Conservation (phyloP, 2,329 filamentous ascomycete genomes). For the Neonectria ditissima region DNA sequence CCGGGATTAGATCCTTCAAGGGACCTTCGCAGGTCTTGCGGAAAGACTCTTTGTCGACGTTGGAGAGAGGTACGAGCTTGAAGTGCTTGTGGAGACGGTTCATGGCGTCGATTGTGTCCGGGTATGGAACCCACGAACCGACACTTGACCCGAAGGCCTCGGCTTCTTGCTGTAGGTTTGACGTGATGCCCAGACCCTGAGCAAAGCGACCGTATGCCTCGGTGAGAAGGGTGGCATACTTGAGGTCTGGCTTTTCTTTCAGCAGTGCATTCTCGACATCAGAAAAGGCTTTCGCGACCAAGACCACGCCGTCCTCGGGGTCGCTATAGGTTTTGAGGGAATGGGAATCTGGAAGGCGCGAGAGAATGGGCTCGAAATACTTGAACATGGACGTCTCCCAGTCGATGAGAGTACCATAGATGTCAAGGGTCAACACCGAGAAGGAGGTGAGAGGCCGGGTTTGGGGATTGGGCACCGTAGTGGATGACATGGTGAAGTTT, state of each 20-base stretch:
- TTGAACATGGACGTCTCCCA: conserved; percentile 76
- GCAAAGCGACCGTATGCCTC: conserved; percentile 34
- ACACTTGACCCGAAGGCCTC: conserved; percentile 57
- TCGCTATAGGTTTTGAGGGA: conserved; percentile 61
- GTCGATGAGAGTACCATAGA: conserved; percentile 84
- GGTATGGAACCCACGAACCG: conserved; percentile 67
- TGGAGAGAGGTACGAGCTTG: conserved; percentile 71
- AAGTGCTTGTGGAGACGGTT: conserved; percentile 60
- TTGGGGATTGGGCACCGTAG: conserved; percentile 1
- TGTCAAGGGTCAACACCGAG: conserved; percentile 75
- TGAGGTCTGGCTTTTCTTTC: conserved; percentile 3
- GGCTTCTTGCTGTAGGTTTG: neutral
- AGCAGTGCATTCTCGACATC: neutral
- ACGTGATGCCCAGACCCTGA: conserved; percentile 27
- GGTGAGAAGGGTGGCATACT: neutral
- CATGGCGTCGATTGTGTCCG: conserved; percentile 67
- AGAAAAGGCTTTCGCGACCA: neutral
- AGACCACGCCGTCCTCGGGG: conserved; percentile 42
- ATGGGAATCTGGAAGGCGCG: conserved; percentile 55
- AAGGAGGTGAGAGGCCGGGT: conserved; percentile 45
- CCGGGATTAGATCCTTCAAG: conserved; percentile 57
- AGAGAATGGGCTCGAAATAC: conserved; percentile 62
- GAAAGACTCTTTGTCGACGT: conserved; percentile 62
- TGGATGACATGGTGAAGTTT: neutral
- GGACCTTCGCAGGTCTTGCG: conserved; percentile 43